phyloP scores from a whole-genome alignment of 2,329 filamentous ascomycete species.

The Karstenula rhodostoma region DNA sequence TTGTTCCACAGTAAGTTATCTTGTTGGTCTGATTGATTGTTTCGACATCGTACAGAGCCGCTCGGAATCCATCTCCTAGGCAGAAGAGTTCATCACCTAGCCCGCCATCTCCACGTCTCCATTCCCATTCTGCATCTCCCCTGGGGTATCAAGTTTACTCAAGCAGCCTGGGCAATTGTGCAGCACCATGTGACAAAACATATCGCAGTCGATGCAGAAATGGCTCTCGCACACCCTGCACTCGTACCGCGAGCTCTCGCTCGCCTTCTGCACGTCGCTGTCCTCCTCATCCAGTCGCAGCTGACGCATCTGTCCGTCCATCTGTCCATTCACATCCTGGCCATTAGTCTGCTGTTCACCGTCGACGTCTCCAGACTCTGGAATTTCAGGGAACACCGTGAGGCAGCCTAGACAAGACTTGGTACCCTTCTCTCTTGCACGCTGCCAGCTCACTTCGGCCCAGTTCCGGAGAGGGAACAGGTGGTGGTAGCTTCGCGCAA shows the following conservation, averaged over 20 bases:
- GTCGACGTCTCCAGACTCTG: conserved; percentile 17
- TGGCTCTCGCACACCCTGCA: conserved; percentile 87
- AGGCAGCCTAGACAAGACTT: conserved; percentile 81
- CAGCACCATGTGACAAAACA: conserved; percentile 91
- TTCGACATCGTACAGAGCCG: too few relatives aligned
- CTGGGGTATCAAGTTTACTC: conserved; percentile 41
- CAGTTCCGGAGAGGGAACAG: conserved; percentile 74
- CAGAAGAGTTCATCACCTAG: conserved; percentile 12
- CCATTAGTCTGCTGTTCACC: conserved; percentile 22
- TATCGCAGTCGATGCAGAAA: conserved; percentile 98
- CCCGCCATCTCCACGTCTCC: conserved; percentile 41
- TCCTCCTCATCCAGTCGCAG: conserved; percentile 33
- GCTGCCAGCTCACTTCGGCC: conserved; percentile 85
- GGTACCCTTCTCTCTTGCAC: conserved; percentile 61
- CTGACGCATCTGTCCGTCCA: conserved; percentile 16
- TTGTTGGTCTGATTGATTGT: not conserved
- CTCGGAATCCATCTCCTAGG: not conserved
- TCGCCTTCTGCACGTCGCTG: conserved; percentile 59
- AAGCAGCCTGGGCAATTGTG: conserved; percentile 96
- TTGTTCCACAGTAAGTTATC: not conserved
- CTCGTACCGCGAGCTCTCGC: conserved; percentile 86
- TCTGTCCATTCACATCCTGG: conserved; percentile 23
- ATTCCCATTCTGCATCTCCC: conserved; percentile 23
- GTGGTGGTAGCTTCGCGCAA: conserved; percentile 51
- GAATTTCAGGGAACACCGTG: conserved; percentile 68